These are phyloP conservation scores for Puccinia horiana DNA, from an alignment of 1,284 basidiomycete genomes.

Conservation along the genomic window DNA sequence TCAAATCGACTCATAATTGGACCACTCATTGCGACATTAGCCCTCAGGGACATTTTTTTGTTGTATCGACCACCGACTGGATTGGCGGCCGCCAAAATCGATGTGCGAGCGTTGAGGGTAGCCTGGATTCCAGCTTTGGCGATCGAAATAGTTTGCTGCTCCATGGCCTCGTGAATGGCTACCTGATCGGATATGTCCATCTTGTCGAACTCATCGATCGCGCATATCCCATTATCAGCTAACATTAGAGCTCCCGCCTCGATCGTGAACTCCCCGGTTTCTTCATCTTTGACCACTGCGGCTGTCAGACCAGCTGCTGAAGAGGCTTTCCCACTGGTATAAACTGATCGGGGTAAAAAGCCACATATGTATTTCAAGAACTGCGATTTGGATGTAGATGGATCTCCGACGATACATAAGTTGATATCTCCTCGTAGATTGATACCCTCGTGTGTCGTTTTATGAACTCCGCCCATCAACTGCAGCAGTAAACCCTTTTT, in stretches of 20 bases:
- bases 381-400: constrained; percentile 94
- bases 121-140: constrained; percentile 99
- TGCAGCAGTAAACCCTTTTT: constrained; percentile 98
- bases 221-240: constrained; percentile 98
- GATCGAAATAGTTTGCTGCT: constrained; percentile 99
- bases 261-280: constrained; percentile 98
- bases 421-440: constrained; percentile 96
- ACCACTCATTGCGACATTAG: constrained; percentile 97
- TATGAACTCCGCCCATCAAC: constrained; percentile 99
- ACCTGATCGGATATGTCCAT: constrained; percentile 99
- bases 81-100: constrained; percentile 96
- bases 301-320: constrained; percentile 98
- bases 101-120: constrained; percentile 94
- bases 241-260: constrained; percentile 99
- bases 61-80: constrained; percentile 96
- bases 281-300: constrained; percentile 96
- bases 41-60: constrained; percentile 84
- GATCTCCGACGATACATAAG: constrained; percentile 97
- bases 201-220: constrained; percentile 99
- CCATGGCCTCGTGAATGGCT: constrained; percentile 99
- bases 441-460: constrained; percentile 93
- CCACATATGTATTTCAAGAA: constrained; percentile 99
- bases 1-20: constrained; percentile 99
- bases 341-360: constrained; percentile 97
- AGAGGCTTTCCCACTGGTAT: constrained; percentile 98